phyloP scores from a whole-genome alignment of 768 basidiomycete species.

The Termitomyces heimii region DNA sequence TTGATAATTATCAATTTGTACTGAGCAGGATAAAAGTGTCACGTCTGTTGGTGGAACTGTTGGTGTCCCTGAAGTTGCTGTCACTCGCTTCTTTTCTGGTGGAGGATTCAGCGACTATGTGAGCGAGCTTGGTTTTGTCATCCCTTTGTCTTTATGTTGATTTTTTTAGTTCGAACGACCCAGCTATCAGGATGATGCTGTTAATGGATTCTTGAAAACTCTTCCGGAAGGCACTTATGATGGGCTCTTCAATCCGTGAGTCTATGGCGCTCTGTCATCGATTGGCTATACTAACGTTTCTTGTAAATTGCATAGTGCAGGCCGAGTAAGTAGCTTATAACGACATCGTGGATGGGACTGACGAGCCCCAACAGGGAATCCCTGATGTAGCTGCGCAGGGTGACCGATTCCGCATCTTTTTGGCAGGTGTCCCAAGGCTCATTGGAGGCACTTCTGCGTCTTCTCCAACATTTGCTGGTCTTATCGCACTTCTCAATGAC shows the following conservation, averaged over 20 bases:
- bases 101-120: constrained; percentile 73
- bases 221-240: constrained; percentile 36
- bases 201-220: constrained; percentile 28
- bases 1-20: background rate
- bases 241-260: constrained; percentile 52
- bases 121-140: constrained; percentile 15
- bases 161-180: constrained; percentile 15
- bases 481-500: constrained; percentile 61
- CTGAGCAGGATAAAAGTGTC: constrained; percentile 37
- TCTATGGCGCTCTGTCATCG: background rate
- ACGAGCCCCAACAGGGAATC: constrained; percentile 30
- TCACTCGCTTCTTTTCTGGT: constrained; percentile 49
- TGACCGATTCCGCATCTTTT: constrained; percentile 39
- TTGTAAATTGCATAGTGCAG: constrained; percentile 25
- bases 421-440: constrained; percentile 25
- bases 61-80: constrained; percentile 49
- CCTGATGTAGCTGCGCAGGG: constrained; percentile 66
- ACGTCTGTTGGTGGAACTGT: constrained; percentile 64
- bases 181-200: constrained; percentile 37
- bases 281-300: background rate
- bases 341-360: background rate
- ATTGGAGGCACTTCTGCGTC: constrained; percentile 61
- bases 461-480: constrained; percentile 53
- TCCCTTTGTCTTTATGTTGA: background rate
- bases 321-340: constrained; percentile 36